Percentiles rank a stretch among this genome's conserved stretches.
Conservation (phyloP, 2,329 filamentous ascomycete species). For the Fusarium incarnatum region DNA sequence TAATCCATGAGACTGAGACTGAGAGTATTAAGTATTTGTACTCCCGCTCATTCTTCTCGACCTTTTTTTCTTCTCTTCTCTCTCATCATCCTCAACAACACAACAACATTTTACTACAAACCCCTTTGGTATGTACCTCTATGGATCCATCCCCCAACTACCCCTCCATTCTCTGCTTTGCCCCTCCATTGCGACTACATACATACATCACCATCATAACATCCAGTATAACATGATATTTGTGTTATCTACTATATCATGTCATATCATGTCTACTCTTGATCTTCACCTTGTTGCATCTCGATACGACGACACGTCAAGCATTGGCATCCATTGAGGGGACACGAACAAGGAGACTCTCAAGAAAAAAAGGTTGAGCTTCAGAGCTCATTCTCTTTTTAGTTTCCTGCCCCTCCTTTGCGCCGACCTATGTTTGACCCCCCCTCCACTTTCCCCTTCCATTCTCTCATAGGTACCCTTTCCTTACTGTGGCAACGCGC, state of each 20-base stretch:
- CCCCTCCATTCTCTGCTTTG: conserved; percentile 4
- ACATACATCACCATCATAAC: conserved; percentile 10
- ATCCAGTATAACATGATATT: conserved; percentile 28
- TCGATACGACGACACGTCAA: conserved; percentile 35
- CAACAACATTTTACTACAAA: conserved; percentile 18
- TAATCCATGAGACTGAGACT: conserved; percentile 36
- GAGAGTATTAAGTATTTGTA: conserved; percentile 42
- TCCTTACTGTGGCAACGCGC: conserved; percentile 19
- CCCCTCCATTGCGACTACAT: conserved; percentile 19
- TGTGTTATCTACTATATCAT: conserved; percentile 1
- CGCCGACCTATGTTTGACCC: conserved; percentile 8
- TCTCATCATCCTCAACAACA: conserved; percentile 33
- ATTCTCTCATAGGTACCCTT: neutral
- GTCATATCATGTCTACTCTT: conserved; percentile 18
- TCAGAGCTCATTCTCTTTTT: conserved; percentile 4
- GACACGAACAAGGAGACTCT: neutral
- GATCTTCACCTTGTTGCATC: conserved; percentile 4
- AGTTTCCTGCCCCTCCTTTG: conserved; percentile 30
- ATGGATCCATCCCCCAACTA: neutral
- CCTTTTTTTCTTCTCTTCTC: conserved; percentile 15
- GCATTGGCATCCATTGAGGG: conserved; percentile 4
- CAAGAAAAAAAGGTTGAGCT: neutral
- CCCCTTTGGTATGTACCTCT: conserved; percentile 13
- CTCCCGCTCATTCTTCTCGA: conserved; percentile 31
- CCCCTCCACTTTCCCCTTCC: conserved; percentile 2